These are phyloP conservation scores for Talaromyces wortmannii DNA, from an alignment of 495 filamentous ascomycete genomes.

Conservation along the genomic window DNA sequence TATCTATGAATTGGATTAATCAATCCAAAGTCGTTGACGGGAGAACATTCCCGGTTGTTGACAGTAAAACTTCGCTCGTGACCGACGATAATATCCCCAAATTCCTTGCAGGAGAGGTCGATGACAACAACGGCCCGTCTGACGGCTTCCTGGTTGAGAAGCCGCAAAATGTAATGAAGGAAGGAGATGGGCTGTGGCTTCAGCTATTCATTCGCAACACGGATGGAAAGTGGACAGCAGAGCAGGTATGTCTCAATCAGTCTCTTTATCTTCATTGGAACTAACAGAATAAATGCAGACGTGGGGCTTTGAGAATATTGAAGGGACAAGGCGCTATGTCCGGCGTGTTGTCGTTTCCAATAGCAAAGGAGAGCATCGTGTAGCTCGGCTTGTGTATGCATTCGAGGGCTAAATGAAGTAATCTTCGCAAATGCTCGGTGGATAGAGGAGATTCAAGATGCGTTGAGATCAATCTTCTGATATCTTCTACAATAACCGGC, in stretches of 20 bases:
- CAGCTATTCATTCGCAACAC: conserved; percentile 39
- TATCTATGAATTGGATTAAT: conserved; percentile 48
- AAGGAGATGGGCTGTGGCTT: conserved; percentile 29
- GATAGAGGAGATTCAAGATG: background rate
- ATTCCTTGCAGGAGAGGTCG: conserved; percentile 34
- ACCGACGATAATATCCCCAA: conserved; percentile 36
- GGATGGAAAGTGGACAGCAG: conserved; percentile 36
- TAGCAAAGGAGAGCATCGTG: conserved; percentile 45
- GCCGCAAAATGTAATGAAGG: conserved; percentile 12
- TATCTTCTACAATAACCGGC: background rate
- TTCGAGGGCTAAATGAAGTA: background rate
- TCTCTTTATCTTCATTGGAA: conserved; percentile 1
- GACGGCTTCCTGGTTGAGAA: conserved; percentile 29
- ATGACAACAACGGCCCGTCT: conserved; percentile 23
- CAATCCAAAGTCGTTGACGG: conserved; percentile 24
- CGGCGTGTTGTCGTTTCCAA: conserved; percentile 60
- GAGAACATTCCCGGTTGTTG: conserved; percentile 22
- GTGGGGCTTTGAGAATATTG: conserved; percentile 55
- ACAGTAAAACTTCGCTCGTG: conserved; percentile 24
- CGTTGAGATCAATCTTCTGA: background rate
- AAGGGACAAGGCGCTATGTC: conserved; percentile 59
- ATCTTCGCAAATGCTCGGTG: conserved; percentile 19
- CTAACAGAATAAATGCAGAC: conserved; percentile 22
- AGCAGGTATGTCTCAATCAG: conserved; percentile 29
- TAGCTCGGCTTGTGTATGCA: conserved; percentile 69